Percentiles rank a stretch among this genome's conserved stretches.
These are phyloP conservation scores for Lathyrus aphaca DNA, from an alignment of 306 rosid species.

Conservation along the genomic window DNA sequence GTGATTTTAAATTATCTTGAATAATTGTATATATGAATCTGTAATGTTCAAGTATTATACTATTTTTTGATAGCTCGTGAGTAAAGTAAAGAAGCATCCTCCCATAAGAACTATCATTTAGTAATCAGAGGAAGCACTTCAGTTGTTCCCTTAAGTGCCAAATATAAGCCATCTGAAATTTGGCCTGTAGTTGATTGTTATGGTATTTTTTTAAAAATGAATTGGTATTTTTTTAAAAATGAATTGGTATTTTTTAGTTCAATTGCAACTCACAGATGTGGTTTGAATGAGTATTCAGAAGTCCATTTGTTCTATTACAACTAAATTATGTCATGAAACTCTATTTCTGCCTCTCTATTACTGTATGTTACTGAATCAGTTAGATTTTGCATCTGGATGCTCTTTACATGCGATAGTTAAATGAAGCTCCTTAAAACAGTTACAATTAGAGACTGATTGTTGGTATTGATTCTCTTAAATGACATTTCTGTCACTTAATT, in stretches of 20 bases:
- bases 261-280: constrained; percentile 17
- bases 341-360: constrained; percentile 18
- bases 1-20: constrained; percentile 12
- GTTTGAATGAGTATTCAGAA: constrained; percentile 24
- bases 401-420: constrained; percentile 11
- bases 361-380: constrained; percentile 18
- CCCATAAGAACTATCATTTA: not conserved
- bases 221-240: constrained; percentile 9
- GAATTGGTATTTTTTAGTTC: constrained; percentile 3
- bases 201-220: constrained; percentile 29
- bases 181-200: constrained; percentile 6
- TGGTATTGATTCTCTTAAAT: too few species aligned
- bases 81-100: not conserved
- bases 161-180: constrained; percentile 2
- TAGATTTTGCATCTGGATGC: constrained; percentile 3
- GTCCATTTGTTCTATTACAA: not conserved
- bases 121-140: constrained; percentile 5
- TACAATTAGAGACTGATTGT: not conserved
- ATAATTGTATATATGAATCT: not conserved
- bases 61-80: not conserved
- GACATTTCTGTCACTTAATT: not conserved
- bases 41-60: constrained; percentile 3
- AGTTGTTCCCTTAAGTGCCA: not conserved
- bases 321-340: constrained; percentile 9
- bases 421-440: constrained; percentile 13